These are phyloP conservation scores for Alternaria sp. DNA, from an alignment of 2,329 filamentous ascomycete species.

Conservation along the genomic window DNA sequence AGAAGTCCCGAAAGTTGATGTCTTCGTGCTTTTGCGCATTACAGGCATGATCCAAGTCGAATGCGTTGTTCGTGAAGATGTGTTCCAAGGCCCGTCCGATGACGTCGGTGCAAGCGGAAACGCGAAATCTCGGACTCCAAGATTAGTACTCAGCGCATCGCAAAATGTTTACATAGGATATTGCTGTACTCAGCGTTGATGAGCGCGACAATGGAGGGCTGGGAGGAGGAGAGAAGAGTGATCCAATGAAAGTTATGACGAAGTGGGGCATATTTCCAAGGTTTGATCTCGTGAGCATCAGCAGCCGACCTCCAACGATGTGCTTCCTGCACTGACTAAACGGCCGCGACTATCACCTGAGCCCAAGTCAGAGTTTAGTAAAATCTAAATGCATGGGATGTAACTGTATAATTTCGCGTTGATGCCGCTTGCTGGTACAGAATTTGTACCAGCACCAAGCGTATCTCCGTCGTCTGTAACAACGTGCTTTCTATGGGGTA, in stretches of 20 bases:
- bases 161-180: neutral
- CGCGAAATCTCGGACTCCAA: neutral
- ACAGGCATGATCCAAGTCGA: constrained; percentile 9
- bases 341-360: rapidly evolving
- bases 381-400: neutral
- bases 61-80: constrained; percentile 1
- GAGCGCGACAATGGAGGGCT: neutral
- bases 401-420: neutral
- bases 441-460: too few relatives aligned
- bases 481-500: neutral
- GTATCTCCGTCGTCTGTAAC: neutral
- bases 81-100: constrained; percentile 12
- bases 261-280: constrained; percentile 12
- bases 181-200: neutral
- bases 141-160: neutral
- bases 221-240: neutral
- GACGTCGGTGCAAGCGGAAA: constrained; percentile 10
- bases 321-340: neutral
- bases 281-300: constrained; percentile 11
- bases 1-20: neutral
- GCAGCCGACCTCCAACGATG: constrained; percentile 1
- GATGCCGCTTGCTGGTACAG: too few relatives aligned
- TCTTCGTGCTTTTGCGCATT: neutral
- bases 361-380: neutral
- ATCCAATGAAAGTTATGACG: neutral